These are phyloP conservation scores for Vanilla planifolia DNA, from an alignment of 106 monocot species.

Conservation along the genomic window DNA sequence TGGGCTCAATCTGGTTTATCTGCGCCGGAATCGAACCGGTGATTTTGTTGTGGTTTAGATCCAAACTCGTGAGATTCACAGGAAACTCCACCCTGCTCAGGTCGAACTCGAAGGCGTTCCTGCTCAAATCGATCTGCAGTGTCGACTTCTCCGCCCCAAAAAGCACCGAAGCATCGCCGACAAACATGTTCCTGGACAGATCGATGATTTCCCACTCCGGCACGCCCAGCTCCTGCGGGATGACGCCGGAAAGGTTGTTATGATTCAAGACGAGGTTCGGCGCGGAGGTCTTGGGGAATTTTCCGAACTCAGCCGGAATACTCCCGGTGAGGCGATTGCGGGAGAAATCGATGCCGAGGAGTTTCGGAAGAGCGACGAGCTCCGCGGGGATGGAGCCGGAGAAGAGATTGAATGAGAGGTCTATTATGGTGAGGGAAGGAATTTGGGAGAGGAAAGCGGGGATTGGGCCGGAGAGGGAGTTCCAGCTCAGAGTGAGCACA, in stretches of 20 bases:
- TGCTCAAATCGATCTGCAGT: constrained; percentile 21
- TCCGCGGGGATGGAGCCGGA: constrained; percentile 39
- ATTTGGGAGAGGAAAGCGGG: constrained; percentile 30
- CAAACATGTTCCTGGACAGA: constrained; percentile 36
- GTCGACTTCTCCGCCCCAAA: constrained; percentile 24
- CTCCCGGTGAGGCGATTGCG: constrained; percentile 34
- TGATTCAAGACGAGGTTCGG: constrained; percentile 22
- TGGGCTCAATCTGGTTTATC: constrained; percentile 9
- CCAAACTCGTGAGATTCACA: constrained; percentile 9
- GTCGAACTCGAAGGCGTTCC: constrained; percentile 47
- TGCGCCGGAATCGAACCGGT: constrained; percentile 10
- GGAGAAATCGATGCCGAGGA: constrained; percentile 29
- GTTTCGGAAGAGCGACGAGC: constrained; percentile 19
- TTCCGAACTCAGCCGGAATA: constrained; percentile 26
- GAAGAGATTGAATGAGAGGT: constrained; percentile 35
- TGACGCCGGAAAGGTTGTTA: constrained; percentile 38
- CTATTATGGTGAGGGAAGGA: constrained; percentile 18
- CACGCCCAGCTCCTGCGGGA: constrained; percentile 19
- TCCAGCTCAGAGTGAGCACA: constrained; percentile 30
- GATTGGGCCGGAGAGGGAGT: constrained; percentile 40
- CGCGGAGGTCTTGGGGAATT: constrained; percentile 3
- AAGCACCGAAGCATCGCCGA: constrained; percentile 42
- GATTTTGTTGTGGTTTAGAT: constrained; percentile 16
- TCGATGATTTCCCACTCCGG: constrained; percentile 17
- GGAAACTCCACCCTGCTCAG: constrained; percentile 31